These are phyloP conservation scores for Trichoderma orchidacearum DNA, from an alignment of 495 filamentous ascomycete genomes.

Conservation along the genomic window DNA sequence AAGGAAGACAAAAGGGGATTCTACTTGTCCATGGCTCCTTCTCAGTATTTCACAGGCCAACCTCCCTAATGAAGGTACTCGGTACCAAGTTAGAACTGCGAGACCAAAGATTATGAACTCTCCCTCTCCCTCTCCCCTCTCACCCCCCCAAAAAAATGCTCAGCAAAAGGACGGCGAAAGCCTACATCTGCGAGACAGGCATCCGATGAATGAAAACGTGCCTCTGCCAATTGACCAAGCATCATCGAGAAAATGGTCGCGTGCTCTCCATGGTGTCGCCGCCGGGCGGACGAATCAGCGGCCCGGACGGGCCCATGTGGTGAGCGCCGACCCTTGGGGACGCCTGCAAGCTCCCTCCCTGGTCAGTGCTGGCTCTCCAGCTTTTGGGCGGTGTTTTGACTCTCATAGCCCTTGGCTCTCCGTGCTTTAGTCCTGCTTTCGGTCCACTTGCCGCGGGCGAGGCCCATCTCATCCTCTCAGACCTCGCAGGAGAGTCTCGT, in stretches of 20 bases:
- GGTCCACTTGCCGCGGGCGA: not conserved
- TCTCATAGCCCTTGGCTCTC: too few species aligned
- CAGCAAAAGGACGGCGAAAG: too few species aligned
- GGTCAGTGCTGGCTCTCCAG: not conserved
- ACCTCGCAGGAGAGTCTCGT: not conserved
- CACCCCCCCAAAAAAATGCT: not conserved
- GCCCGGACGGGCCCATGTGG: conserved; percentile 1
- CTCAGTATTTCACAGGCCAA: not conserved
- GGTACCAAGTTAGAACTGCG: too few species aligned
- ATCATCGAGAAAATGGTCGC: conserved; percentile 4
- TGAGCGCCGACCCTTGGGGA: not conserved
- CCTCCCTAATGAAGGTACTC: too few species aligned
- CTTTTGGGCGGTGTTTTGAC: not conserved
- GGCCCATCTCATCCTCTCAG: not conserved
- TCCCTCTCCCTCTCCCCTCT: too few species aligned
- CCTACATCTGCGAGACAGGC: not conserved
- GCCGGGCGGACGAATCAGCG: conserved; percentile 2
- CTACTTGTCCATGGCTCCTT: not conserved
- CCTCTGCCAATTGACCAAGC: conserved; percentile 3
- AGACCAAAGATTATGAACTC: too few species aligned
- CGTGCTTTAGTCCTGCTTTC: too few species aligned
- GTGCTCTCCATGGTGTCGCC: conserved; percentile 3
- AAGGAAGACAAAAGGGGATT: not conserved
- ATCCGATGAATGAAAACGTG: not conserved
- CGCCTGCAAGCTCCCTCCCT: not conserved